phyloP scores from a whole-genome alignment of 1,284 basidiomycete genomes.

The Trichosporon faecale region DNA sequence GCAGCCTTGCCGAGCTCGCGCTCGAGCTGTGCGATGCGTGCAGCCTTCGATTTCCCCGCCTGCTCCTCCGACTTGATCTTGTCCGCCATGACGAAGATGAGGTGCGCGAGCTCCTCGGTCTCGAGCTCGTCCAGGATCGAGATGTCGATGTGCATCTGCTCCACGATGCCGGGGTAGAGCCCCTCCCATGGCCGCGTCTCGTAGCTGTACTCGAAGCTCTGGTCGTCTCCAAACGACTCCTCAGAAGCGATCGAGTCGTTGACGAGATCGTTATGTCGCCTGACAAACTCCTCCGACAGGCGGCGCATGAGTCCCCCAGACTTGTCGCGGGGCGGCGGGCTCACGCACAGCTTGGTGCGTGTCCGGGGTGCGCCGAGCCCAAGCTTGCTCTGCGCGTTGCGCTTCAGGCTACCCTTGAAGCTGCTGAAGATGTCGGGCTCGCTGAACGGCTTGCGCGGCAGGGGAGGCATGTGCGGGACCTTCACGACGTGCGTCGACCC shows the following conservation, averaged over 20 bases:
- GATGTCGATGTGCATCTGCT: background rate
- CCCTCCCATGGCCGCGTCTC: background rate
- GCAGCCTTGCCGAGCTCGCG: background rate
- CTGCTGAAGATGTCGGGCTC: slow-evolving; percentile 4
- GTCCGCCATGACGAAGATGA: slow-evolving; percentile 8
- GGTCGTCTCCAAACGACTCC: background rate
- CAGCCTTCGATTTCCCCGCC: background rate
- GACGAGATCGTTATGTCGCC: background rate
- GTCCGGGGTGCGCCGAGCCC: background rate
- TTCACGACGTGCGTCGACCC: background rate
- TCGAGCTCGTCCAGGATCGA: background rate
- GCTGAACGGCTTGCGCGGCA: slow-evolving; percentile 6
- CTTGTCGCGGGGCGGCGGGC: background rate
- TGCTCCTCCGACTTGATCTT: slow-evolving; percentile 2
- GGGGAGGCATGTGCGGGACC: background rate
- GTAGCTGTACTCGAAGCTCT: background rate
- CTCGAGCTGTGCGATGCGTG: background rate
- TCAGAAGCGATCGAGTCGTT: background rate
- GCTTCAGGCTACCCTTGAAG: background rate
- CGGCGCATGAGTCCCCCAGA: background rate
- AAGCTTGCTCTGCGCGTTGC: background rate
- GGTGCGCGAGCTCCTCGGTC: background rate
- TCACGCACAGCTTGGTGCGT: background rate
- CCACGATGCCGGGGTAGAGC: background rate
- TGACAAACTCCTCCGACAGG: background rate